Base-by-base conservation (phyloP, 2,329 filamentous ascomycete genomes). In the Parascedosporium putredinis region DNA sequence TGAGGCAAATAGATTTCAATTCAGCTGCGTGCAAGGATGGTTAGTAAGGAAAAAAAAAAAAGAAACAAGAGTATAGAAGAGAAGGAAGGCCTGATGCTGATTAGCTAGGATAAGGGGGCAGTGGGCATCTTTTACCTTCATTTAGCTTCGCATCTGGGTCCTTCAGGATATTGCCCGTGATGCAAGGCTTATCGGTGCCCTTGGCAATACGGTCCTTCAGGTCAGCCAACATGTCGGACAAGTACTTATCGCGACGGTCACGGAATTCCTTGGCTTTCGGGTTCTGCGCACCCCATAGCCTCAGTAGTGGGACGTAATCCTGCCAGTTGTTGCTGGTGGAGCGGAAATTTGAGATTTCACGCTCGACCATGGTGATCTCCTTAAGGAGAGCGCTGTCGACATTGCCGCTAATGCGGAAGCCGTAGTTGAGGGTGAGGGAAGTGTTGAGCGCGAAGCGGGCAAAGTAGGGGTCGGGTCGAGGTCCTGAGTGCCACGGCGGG, bases 291-390 rank as follows among this genome's bases (percentile, higher is more conserved):
- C 81, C 75, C 55, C 79, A 74, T 2, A 88, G 62, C 24, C 87
- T 74, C 53, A 93, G 62, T 4, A 90, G 58, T 0, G 87, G 86
- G n/a, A 93, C 78, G 56, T 91, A 91, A 59, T 93, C 87, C 59
- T 88, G 84, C 79, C 84, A 87, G 62, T 91, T 91, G 60, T 89
- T 88, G 57, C 83, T 87, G 0, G 86, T 91, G 23, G 79, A 85
- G 45, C 87, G 71, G 60, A 90, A 84, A 57, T 86, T 86, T 49
- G 81, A 84, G 22, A 93, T 81, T 4, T 80, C 81, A 25, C 85
- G 75, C 62, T 91, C 87, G 3, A 91, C 86, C 44, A 81, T 72
- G 0, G 81, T 79, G 51, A 93, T 89, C 60, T 91, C 87, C 18
- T 78, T 70, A 5, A 91, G 71, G 6, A 90, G 69, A 34, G 75